Evolutionary conservation across 169 alveolate species (phyloP), one percentile per base, ranked within the genome.

Genomic region (Pseudocohnilembus persalinus): DNA sequence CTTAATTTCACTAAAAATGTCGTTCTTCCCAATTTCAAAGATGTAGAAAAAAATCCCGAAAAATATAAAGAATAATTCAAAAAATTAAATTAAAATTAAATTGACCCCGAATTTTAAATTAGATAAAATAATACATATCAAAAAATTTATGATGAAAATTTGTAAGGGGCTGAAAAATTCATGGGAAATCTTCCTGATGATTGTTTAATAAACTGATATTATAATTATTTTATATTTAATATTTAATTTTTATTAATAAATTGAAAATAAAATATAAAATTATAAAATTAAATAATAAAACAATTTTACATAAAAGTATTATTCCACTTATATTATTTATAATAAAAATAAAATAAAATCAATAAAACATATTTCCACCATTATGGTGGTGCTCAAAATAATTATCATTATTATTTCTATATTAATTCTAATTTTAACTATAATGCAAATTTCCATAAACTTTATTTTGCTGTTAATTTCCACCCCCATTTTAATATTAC

Each of bases 111-210:
- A 77, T 77, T 31, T 0, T 27, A 79, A 79, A 79, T 79, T 32
- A n/a, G 74, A 49, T 29, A 79, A 35, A 31, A 79, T 1, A 79
- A 73, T 30, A 49, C 76, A 28, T 79, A 79, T 64, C 63, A 49
- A 0, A 79, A 79, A 79, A 63, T 79, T 11, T 79, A 79, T 64
- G 84, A 79, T 79, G 84, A 29, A 1, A 25, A 25, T 27, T n/a
- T 79, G 31, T 30, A 29, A 29, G 84, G 84, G 6, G 76, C 35
- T 29, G 11, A 79, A 15, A 79, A 79, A 29, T 79, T 79, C 31
- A 79, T 79, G 84, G 84, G 84, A 29, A n/a, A 79, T 79, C 49
- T 79, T n/a, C 84, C 84, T 11, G 73, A 79, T n/a, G 84, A 31
- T 1, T 79, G 84, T 64, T 79, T 49, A 49, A 64, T 34, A 29